Evolutionary conservation across 257 asterid species (phyloP).

Genomic region (Anisodus acutangulus): DNA sequence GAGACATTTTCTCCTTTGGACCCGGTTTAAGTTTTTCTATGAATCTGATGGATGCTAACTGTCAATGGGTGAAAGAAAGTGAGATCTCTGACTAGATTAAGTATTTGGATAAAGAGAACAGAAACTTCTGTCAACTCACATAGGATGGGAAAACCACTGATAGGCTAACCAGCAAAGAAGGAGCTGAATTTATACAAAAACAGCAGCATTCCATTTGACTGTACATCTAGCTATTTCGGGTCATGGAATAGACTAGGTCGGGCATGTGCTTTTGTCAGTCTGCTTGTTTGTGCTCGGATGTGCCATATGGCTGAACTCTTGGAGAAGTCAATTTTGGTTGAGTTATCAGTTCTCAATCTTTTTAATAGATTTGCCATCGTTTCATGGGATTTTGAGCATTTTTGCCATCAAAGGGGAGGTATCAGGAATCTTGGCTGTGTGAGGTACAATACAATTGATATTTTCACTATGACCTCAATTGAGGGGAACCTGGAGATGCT

Average conservation of each 20-base stretch:
- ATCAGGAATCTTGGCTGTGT: not conserved
- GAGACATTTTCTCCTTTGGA: not conserved
- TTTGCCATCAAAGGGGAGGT: not conserved
- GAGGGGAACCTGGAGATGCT: not conserved
- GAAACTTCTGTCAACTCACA: not conserved
- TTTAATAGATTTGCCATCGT: not conserved
- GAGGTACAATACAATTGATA: not conserved
- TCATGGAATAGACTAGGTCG: not conserved
- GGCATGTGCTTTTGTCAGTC: not conserved
- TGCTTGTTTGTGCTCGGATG: slow-evolving; percentile 14
- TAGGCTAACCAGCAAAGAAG: not conserved
- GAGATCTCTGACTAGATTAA: not conserved
- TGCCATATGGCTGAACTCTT: slow-evolving; percentile 17
- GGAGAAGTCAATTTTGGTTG: slow-evolving; percentile 16
- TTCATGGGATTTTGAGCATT: not conserved
- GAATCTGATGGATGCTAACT: slow-evolving; percentile 4
- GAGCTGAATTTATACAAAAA: not conserved
- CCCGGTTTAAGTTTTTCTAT: not conserved
- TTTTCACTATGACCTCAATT: not conserved
- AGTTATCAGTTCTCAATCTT: not conserved
- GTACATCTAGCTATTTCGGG: not conserved
- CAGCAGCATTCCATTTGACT: not conserved
- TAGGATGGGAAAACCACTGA: slow-evolving; percentile 11
- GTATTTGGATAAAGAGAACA: slow-evolving; percentile 11
- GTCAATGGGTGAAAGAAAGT: not conserved